Conservation (phyloP, 2,329 filamentous ascomycete species). For the Periconia sp. region DNA sequence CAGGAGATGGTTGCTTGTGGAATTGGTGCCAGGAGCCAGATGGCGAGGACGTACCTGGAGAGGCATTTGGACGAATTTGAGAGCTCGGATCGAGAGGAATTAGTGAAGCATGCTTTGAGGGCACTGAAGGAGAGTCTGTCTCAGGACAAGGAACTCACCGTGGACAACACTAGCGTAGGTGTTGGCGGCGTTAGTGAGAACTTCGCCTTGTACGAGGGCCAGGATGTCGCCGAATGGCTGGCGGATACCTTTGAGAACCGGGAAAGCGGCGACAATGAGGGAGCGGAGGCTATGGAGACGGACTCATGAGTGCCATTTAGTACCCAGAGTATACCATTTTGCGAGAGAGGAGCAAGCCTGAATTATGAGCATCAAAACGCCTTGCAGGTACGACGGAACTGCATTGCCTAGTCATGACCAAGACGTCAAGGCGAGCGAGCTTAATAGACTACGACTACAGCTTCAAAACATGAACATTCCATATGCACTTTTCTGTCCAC, state of each 20-base stretch:
- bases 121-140: slow-evolving; percentile 94
- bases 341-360: too few species aligned
- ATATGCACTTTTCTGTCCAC: too few species aligned
- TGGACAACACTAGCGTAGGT: slow-evolving; percentile 94
- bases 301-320: slow-evolving; percentile 51
- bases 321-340: too few species aligned
- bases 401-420: too few species aligned
- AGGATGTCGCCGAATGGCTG: slow-evolving; percentile 84
- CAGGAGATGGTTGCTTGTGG: slow-evolving; percentile 97
- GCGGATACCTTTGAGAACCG: slow-evolving; percentile 67
- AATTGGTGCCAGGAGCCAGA: slow-evolving; percentile 94
- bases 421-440: too few species aligned
- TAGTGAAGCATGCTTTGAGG: slow-evolving; percentile 87
- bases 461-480: too few species aligned
- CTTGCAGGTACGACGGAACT: too few species aligned
- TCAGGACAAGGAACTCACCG: slow-evolving; percentile 96
- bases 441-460: too few species aligned
- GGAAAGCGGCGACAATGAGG: slow-evolving; percentile 44
- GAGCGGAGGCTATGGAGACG: slow-evolving; percentile 62
- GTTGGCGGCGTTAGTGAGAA: slow-evolving; percentile 79
- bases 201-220: slow-evolving; percentile 90
- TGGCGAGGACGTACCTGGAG: slow-evolving; percentile 97
- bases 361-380: too few species aligned
- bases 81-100: slow-evolving; percentile 76
- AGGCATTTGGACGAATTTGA: slow-evolving; percentile 85